Conservation (phyloP, 257 asterid genomes). For the Petunia axillaris region DNA sequence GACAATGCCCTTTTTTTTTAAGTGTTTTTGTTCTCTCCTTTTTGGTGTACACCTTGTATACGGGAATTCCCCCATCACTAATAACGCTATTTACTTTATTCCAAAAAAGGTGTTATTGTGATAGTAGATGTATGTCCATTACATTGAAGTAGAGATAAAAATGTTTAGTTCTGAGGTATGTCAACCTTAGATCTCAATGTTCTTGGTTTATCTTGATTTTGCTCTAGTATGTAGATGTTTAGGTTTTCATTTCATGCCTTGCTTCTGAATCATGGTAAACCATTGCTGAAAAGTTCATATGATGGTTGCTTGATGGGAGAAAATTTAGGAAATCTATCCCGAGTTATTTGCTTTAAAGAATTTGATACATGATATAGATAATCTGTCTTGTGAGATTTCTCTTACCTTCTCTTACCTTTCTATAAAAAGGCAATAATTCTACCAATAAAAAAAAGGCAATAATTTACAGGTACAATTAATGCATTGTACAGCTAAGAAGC, state of each 20-base stretch:
- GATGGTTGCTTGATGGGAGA: not conserved
- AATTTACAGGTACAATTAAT: not conserved
- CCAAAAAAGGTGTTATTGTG: not conserved
- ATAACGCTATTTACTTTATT: no score
- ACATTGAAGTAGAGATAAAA: not conserved
- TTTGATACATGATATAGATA: not conserved
- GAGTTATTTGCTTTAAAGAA: not conserved
- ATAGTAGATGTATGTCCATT: constrained; percentile 1
- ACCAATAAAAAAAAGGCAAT: not conserved
- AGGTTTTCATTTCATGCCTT: constrained; percentile 7
- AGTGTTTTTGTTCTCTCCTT: not conserved
- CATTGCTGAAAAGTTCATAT: not conserved
- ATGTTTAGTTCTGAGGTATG: not conserved
- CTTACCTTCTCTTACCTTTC: not conserved
- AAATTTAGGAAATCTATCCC: constrained; percentile 8
- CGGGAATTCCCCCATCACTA: no score
- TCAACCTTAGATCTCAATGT: not conserved
- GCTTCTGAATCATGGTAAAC: not conserved
- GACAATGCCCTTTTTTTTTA: constrained; percentile 16
- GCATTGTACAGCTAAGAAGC: not conserved
- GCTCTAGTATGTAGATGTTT: not conserved
- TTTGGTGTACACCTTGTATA: no score
- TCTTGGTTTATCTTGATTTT: constrained; percentile 11
- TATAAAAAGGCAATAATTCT: not conserved
- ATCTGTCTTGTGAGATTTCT: not conserved